Percentiles rank a stretch among this genome's conserved stretches.
These are phyloP conservation scores for Aschersonia sp. DNA, from an alignment of 2,329 filamentous ascomycete genomes.

Conservation along the genomic window DNA sequence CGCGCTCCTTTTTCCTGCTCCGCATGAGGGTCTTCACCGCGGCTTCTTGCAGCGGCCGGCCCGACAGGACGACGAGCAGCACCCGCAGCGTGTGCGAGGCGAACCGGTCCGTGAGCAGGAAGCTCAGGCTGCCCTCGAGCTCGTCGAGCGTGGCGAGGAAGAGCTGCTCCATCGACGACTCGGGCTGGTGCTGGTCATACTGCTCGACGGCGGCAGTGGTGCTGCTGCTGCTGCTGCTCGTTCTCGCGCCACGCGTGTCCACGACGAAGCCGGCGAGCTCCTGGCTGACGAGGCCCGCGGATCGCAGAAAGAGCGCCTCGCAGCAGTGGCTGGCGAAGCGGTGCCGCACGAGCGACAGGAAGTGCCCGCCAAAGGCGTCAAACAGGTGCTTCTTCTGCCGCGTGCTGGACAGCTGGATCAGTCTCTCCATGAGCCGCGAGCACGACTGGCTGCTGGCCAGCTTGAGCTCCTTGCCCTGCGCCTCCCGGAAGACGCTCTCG, in stretches of 20 bases:
- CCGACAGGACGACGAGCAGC: constrained; percentile 71
- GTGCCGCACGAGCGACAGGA: constrained; percentile 81
- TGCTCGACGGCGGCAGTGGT: too few relatives aligned
- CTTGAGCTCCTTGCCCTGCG: constrained; percentile 86
- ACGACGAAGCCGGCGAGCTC: constrained; percentile 45
- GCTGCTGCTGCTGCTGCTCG: constrained; percentile 5
- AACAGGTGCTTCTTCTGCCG: constrained; percentile 79
- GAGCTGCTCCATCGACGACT: constrained; percentile 64
- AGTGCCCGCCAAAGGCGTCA: constrained; percentile 71
- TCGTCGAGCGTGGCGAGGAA: constrained; percentile 77
- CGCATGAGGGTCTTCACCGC: constrained; percentile 63
- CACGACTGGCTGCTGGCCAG: constrained; percentile 91
- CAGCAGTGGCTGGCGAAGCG: constrained; percentile 96
- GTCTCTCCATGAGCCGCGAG: constrained; percentile 78
- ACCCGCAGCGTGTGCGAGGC: constrained; percentile 85
- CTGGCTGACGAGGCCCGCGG: constrained; percentile 62
- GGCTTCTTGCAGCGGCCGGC: constrained; percentile 58
- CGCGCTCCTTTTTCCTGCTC: constrained; percentile 83
- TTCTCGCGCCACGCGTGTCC: constrained; percentile 26
- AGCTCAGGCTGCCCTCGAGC: constrained; percentile 71
- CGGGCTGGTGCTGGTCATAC: constrained; percentile 23
- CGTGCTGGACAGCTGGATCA: constrained; percentile 69
- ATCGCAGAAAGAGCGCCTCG: constrained; percentile 77
- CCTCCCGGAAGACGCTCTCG: constrained; percentile 73
- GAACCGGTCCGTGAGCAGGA: constrained; percentile 72